These are phyloP conservation scores for Boletus semigastroideus DNA, from an alignment of 1,284 basidiomycete genomes.

Conservation along the genomic window DNA sequence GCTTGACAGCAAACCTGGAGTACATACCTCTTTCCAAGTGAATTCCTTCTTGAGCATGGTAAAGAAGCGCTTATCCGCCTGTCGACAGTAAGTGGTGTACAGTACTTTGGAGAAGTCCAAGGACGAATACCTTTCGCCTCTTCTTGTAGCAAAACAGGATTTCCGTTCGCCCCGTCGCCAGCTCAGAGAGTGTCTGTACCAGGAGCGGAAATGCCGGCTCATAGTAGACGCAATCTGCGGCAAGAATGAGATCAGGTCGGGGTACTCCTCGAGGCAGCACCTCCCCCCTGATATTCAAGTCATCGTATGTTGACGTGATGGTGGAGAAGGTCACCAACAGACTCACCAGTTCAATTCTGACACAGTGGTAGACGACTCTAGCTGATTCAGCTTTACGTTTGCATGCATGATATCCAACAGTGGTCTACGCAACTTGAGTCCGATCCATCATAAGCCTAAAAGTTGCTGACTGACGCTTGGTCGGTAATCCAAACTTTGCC, in stretches of 20 bases:
- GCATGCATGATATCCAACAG: constrained; percentile 73
- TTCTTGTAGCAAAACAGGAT: constrained; percentile 94
- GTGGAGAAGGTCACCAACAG: neutral
- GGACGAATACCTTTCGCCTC: constrained; percentile 69
- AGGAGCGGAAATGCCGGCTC: constrained; percentile 93
- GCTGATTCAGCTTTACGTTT: constrained; percentile 67
- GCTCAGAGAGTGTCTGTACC: constrained; percentile 73
- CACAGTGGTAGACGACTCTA: constrained; percentile 53
- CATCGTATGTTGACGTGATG: neutral
- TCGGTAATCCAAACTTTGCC: constrained; percentile 80
- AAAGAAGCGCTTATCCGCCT: constrained; percentile 94
- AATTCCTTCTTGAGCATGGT: constrained; percentile 79
- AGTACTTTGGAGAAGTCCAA: neutral
- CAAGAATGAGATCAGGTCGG: constrained; percentile 68
- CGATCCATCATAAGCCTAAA: constrained; percentile 16
- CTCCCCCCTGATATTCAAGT: constrained; percentile 50
- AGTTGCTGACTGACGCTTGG: constrained; percentile 66
- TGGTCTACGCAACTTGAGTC: constrained; percentile 45
- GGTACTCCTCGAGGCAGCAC: constrained; percentile 44
- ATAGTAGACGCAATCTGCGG: constrained; percentile 94
- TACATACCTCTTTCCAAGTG: constrained; percentile 65
- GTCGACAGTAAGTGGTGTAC: constrained; percentile 7
- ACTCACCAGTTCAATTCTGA: constrained; percentile 79
- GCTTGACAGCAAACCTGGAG: neutral
- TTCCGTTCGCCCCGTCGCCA: constrained; percentile 59